Evolutionary conservation across 768 basidiomycete genomes (phyloP).

Genomic region (Phlebiopsis gigantea): DNA sequence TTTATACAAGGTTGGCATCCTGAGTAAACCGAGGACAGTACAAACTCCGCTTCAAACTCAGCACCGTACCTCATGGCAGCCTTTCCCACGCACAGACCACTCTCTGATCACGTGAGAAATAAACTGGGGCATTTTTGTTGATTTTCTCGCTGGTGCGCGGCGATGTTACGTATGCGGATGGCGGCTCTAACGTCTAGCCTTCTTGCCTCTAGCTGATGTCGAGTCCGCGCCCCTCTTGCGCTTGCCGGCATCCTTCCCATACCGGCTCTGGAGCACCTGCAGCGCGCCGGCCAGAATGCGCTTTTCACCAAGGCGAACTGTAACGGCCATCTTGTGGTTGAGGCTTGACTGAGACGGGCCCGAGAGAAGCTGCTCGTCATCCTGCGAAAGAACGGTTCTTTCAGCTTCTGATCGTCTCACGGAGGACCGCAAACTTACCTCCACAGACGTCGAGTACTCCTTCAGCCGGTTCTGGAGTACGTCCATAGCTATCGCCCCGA

Average conservation of each 20-base stretch:
- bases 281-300: slow-evolving; percentile 42
- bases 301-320: slow-evolving; percentile 82
- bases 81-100: slow-evolving; percentile 46
- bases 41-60: slow-evolving; percentile 38
- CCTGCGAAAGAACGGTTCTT: too few relatives aligned
- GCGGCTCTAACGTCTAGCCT: too few relatives aligned
- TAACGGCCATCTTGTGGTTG: slow-evolving; percentile 55
- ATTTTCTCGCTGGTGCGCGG: not conserved
- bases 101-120: not conserved
- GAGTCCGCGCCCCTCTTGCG: not conserved
- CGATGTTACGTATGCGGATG: too few relatives aligned
- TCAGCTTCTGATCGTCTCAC: too few relatives aligned
- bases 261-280: not conserved
- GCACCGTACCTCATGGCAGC: slow-evolving; percentile 18
- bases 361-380: slow-evolving; percentile 42
- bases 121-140: not conserved
- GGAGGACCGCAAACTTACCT: too few relatives aligned
- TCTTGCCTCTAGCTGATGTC: too few relatives aligned
- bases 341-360: slow-evolving; percentile 25
- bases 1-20: slow-evolving; percentile 28
- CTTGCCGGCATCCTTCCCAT: not conserved
- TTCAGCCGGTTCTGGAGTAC: slow-evolving; percentile 46
- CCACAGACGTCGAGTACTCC: slow-evolving; percentile 52
- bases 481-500: slow-evolving; percentile 42
- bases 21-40: slow-evolving; percentile 19